A percentile compares a stretch with the other conserved stretches of the same genome.
Evolutionary conservation across 2,329 filamentous ascomycete species (phyloP).

Genomic region (Coniosporium tulheliwenetii): DNA sequence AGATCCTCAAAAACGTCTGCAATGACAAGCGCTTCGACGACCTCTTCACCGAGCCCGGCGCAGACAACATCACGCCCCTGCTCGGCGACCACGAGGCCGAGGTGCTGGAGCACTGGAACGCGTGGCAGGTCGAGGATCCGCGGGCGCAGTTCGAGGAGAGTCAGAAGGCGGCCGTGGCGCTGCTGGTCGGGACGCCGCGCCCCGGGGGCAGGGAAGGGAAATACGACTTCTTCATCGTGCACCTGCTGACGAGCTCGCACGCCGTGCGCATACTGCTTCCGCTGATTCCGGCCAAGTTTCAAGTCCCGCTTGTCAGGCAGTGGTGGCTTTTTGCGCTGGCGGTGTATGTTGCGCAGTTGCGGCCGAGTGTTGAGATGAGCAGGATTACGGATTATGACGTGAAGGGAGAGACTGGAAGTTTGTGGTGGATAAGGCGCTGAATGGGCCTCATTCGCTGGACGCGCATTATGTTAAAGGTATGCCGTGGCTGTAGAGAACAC

Average conservation of each 20-base stretch:
- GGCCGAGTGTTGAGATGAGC: conserved; percentile 57
- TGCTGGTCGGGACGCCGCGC: conserved; percentile 46
- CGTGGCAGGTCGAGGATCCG: conserved; percentile 59
- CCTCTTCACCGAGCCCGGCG: conserved; percentile 42
- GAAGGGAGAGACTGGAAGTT: conserved; percentile 62
- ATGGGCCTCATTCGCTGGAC: conserved; percentile 52
- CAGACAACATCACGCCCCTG: conserved; percentile 49
- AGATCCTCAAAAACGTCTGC: conserved; percentile 55
- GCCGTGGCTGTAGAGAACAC: conserved; percentile 7
- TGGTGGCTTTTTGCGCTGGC: conserved; percentile 80
- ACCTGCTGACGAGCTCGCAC: conserved; percentile 73
- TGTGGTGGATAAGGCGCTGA: conserved; percentile 55
- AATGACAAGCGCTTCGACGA: conserved; percentile 55
- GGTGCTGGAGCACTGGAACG: conserved; percentile 80
- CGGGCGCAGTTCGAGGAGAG: conserved; percentile 61
- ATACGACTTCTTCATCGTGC: conserved; percentile 74
- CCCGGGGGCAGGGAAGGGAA: conserved; percentile 28
- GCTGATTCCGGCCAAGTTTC: conserved; percentile 55
- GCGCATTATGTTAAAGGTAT: conserved; percentile 73
- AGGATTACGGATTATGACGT: conserved; percentile 44
- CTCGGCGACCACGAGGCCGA: conserved; percentile 54
- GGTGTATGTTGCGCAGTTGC: conserved; percentile 59
- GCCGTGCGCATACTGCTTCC: conserved; percentile 78
- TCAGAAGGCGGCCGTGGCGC: conserved; percentile 38
- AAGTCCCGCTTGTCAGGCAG: conserved; percentile 59